A percentile compares a stretch with the other conserved stretches of the same genome.
These are phyloP conservation scores for Gossypium gossypioides DNA, from an alignment of 441 rosid genomes.

Conservation along the genomic window DNA sequence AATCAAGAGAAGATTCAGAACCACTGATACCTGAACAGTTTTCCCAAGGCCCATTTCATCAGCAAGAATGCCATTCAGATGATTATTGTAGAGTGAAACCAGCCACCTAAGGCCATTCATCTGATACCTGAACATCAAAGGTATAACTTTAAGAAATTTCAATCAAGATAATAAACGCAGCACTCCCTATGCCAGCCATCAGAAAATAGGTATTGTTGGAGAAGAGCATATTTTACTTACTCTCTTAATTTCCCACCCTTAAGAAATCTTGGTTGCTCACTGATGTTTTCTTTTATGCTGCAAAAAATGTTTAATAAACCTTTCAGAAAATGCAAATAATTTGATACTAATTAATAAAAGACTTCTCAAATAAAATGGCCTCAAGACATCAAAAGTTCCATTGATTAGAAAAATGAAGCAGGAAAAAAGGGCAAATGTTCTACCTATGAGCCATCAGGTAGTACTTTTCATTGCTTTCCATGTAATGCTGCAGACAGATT, in stretches of 20 bases:
- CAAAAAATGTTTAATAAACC: constrained; percentile 19
- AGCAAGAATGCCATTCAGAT: constrained; percentile 88
- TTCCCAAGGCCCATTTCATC: constrained; percentile 99
- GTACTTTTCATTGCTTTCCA: constrained; percentile 96
- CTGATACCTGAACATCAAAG: constrained; percentile 63
- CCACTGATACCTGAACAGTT: constrained; percentile 70
- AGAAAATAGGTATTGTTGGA: not conserved
- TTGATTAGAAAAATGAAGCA: not conserved
- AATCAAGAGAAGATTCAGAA: constrained; percentile 8
- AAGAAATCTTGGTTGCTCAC: constrained; percentile 68
- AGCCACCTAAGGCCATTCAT: constrained; percentile 93
- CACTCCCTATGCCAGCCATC: not conserved
- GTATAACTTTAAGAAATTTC: constrained; percentile 14
- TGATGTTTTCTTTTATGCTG: constrained; percentile 80
- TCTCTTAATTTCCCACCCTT: constrained; percentile 83
- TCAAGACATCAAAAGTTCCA: not conserved
- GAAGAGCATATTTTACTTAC: constrained; percentile 40
- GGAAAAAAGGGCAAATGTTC: constrained; percentile 5
- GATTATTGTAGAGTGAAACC: constrained; percentile 82
- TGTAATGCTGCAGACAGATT: constrained; percentile 60
- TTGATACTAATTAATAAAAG: not conserved
- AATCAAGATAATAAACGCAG: not conserved
- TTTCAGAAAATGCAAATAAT: constrained; percentile 3
- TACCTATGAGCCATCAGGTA: constrained; percentile 97
- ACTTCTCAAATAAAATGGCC: not conserved